Evolutionary conservation across 148 eudicot genomes (phyloP).

Genomic region (Beta vulgaris): DNA sequence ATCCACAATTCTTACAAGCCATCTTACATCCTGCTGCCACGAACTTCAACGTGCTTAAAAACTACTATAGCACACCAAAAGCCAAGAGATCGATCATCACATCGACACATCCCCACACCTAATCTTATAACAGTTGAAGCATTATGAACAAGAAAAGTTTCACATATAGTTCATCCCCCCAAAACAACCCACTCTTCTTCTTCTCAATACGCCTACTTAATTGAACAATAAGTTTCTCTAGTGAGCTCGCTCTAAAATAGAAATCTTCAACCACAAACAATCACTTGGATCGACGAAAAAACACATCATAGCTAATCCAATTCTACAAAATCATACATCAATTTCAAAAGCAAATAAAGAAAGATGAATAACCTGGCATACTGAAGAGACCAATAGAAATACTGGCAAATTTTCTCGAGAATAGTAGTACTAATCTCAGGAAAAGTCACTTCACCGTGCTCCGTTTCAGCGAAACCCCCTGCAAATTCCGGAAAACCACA

Average conservation of each 20-base stretch:
- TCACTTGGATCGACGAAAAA: neutral
- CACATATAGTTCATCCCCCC: neutral
- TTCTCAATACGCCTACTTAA: no score
- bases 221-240: no score
- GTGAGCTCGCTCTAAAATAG: no score
- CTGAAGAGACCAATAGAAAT: conserved; percentile 97
- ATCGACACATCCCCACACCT: neutral
- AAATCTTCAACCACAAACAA: neutral
- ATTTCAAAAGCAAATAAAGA: neutral
- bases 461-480: conserved; percentile 82
- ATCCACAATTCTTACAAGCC: no score
- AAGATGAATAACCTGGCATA: conserved; percentile 59
- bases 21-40: no score
- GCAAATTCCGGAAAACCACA: neutral
- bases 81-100: no score
- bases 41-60: no score
- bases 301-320: neutral
- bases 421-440: conserved; percentile 93
- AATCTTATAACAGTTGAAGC: neutral
- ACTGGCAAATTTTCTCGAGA: conserved; percentile 96
- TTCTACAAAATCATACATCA: neutral
- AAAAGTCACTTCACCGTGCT: conserved; percentile 71
- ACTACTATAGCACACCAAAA: no score
- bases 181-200: no score
- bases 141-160: neutral